Base-by-base conservation (phyloP, 495 filamentous ascomycete genomes). In the Niebla homalea region DNA sequence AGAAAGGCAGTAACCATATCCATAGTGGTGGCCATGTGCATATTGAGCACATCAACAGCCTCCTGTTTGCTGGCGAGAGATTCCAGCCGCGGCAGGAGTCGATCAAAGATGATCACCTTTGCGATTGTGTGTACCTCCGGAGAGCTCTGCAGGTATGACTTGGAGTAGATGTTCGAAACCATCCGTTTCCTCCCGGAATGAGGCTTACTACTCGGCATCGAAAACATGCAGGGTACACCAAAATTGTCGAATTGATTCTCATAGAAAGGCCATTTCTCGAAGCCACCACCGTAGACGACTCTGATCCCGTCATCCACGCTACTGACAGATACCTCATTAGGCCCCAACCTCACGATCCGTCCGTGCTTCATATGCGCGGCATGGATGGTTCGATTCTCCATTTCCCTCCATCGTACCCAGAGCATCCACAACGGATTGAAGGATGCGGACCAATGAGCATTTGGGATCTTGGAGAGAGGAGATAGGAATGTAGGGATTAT, bases 241-340 rank as follows among this genome's bases (percentile, higher is more conserved):
- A 44, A 61, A n/a, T 54, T 49, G 5, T 38, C 36, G 37, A 62
- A 60, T 16, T 69, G 14, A 32, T 55, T 52, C 16, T 26, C 25
- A 67, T 87, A 90, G 83, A 82, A 89, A 21, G 71, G 68, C 58
- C 79, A 74, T 56, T 90, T 90, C 25, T 81, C 80, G 55, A 80
- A 85, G 4, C 78, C 81, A 43, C 81, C 82, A 20, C 72, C 70
- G 64, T 85, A 87, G 23, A 88, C 68, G 18, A 70, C 74, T 45
- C 73, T 69, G 38, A 85, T 69, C 0, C 52, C 52, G 46, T 67
- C 64, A 36, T 78, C 70, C 29, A 79, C 55, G 48, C 68, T 75
- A 60, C 77, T 74, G 29, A 86, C 70, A 60, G 76, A 81, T 50
- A 86, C 54, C 60, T 86, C 83, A 42, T 70, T 70, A 1, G 84